Base-by-base conservation (phyloP, 2,329 filamentous ascomycete species). In the Beauveria varroae region DNA sequence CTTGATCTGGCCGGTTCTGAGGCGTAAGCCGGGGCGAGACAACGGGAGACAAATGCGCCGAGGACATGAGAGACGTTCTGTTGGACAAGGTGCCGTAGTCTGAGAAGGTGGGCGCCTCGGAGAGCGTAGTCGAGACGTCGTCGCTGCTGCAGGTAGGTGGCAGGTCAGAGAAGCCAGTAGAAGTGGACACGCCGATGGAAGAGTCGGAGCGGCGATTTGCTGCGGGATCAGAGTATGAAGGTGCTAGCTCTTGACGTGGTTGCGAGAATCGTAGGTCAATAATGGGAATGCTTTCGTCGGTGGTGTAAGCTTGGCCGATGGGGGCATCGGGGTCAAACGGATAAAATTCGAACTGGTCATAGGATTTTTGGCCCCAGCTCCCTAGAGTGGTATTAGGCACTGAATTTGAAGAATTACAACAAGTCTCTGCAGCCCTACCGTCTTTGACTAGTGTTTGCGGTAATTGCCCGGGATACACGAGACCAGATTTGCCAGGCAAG, bases 171-270 rank as follows among this genome's bases (percentile, higher is more conserved):
- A 88, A 76, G 24, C 79, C 80, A 24, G 86, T 82, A 47, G 82
- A 82, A 1, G 83, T 89, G 18, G 88, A 90, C 75, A 90, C 82
- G 44, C 87, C 88, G 68, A 89, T 89, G 1, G 88, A 90, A 2
- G 88, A 90, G 53, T 87, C 87, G 22, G 88, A 90, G 78, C 89
- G 82, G 64, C 86, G 82, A 64, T 83, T 81, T 51, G 81, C 72
- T n/a, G 75, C 76, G 59, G 79, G 75, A 46, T 85, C 83, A 63
- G 82, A 78, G 62, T 75, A 76, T 63, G 82, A 68, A 20, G 74
- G 65, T 41, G 85, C 81, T 59, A 76, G 73, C n/a, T 86, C 83
- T 24, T 71, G 68, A 41, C 71, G 78, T 66, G 66, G 75, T 67
- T 63, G 78, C 71, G 64, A 76, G 67, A 82, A 86, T 68, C 83